Base-by-base conservation (phyloP, 1,139 yeast species). In the Kazachstania sp. region DNA sequence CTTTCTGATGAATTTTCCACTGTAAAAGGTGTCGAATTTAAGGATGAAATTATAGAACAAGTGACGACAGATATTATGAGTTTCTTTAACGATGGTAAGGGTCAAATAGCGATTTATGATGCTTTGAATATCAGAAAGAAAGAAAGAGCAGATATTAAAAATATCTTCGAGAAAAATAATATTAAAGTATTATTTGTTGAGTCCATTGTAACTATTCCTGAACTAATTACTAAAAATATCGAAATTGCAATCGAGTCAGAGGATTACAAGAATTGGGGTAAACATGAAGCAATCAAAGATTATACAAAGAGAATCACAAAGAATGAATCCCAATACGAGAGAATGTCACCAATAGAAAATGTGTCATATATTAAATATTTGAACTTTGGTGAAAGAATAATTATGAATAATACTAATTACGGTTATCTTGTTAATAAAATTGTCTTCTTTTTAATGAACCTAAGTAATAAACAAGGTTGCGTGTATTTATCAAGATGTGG, bases 101-200 rank as follows among this genome's bases (percentile, higher is more conserved):
- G 96, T 12, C 98, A 92, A 68, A 86, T 94, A 28, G 98, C 95
- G 15, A 86, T 94, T 36, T 92, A 87, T 64, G 99, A 92, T 66
- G 98, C 97, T 0, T 86, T 92, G 49, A 92, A 94, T 66, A 95
- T 95, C 1, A 70, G 83, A 42, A 79, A 83, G 16, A 74, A 75
- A 47, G 84, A 83, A 55, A 74, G 98, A 55, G 60, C 74, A 16
- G 75, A 74, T 30, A 68, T 92, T 46, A 75, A 76, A 43, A 71
- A 72, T 38, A 69, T 68, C 49, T 81, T 90, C 58, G 68, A 71
- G 12, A 70, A 71, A 37, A 71, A 76, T 50, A 78, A 79, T 54
- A 81, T 90, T 49, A 90, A 84, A 62, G 83, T 85, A 20, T 67
- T 92, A 47, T 92, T 90, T 64, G 88, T 92, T 51, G 99, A 92